Base-by-base conservation (phyloP, 2,329 filamentous ascomycete species). In the Nemania serpens region DNA sequence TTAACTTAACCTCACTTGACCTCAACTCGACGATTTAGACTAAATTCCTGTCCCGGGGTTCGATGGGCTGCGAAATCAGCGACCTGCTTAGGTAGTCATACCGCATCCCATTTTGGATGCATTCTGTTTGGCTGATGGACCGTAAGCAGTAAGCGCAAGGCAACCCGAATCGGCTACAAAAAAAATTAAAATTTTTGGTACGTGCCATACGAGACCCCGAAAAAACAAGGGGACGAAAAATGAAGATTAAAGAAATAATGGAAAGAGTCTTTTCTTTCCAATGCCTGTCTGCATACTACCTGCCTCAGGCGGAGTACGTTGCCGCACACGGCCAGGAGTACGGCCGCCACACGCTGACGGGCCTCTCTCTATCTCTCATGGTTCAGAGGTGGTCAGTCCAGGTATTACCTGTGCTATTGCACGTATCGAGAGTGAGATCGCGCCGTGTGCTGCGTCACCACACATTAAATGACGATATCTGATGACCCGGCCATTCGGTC, bases 401-500 rank as follows among this genome's bases (percentile, higher is more conserved):
- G 25, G 25, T 29, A 29, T 7, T 29, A 7, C 7, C 9, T 34
- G 37, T 52, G 42, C 29, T 49, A 52, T 45, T 51, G 49, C 53
- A 36, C 52, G 52, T 33, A 43, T 37, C 4, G 22, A 42, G 13
- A 13, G 29, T 12, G 47, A 48, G 45, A 42, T 45, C 12, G 36
- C 43, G 58, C 61, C 61, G 46, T 52, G 54, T 22, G 37, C 45
- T 57, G 59, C 49, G 52, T 58, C 54, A 59, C 55, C 52, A 55
- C 61, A 56, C 45, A 48, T 43, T 56, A 49, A 47, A 25, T 22
- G 36, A 68, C 37, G 34, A 49, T 50, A 43, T 48, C 45, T 52
- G 65, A 69, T 58, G 61, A 58, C 59, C 65, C 64, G 61, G 59
- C 63, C 54, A 54, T 65, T n/a, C 42, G 55, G 65, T 62, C 56